Base-by-base conservation (phyloP, 164 flowering plant species). In the Houttuynia cordata region DNA sequence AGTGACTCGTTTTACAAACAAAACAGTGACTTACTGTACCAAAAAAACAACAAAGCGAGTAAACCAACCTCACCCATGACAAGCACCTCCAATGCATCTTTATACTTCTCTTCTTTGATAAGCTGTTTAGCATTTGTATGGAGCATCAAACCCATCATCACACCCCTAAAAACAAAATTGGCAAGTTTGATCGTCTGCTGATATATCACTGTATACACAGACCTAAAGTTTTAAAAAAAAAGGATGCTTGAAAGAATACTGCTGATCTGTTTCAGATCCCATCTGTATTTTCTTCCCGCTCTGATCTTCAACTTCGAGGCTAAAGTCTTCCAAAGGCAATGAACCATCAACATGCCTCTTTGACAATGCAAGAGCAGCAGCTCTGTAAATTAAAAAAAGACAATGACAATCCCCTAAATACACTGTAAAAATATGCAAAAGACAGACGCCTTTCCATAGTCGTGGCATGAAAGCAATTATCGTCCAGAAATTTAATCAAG, bases 101-200 rank as follows among this genome's bases (percentile, higher is more conserved):
- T 78, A 56, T 75, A 93, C 67, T 74, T 71, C 60, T 80, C 65
- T 61, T 45, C 76, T 51, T 66, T 75, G 4, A 93, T 79, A 17
- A 93, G 75, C 56, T 69, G 75, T 68, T 85, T 93, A 24, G 77
- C 97, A 61, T 78, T 86, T 65, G 84, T 60, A 71, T 90, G 96
- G 71, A 93, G 85, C 96, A 93, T 87, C 73, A 93, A 72, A 24
- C 96, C 98, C 98, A 84, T 90, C 97, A 90, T 89, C 54, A 82
- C 72, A 22, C 86, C 96, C 78, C 98, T 92, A 24, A 54, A 60
- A 17, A 30, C 17, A 39, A 40, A n/a, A 39, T 20, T 39, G 51
- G 21, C 22, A 12, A 21, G 45, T 41, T 10, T 42, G 12, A 42
- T 42, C 17, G 9, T 14, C 12, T 42, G 49, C 49, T 14, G 9